phyloP scores from a whole-genome alignment of 2,329 filamentous ascomycete genomes.

The Scleromitrula shiraiana region DNA sequence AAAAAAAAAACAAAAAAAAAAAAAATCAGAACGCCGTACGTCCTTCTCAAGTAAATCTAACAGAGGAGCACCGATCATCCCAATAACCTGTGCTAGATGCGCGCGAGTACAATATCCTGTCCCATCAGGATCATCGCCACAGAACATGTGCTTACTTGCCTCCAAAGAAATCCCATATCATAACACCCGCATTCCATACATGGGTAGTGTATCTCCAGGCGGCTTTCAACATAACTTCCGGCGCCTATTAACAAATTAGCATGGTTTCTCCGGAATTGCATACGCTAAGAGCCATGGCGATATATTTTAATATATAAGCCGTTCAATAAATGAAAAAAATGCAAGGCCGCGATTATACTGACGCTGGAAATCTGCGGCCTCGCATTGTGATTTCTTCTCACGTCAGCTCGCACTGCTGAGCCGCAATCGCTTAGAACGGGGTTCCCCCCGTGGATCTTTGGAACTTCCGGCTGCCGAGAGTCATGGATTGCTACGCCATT shows the following conservation, averaged over 20 bases:
- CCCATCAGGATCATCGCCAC: slow-evolving; percentile 18
- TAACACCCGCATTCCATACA: slow-evolving; percentile 31
- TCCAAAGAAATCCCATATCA: slow-evolving; percentile 29
- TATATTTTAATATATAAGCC: neutral
- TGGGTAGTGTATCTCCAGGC: slow-evolving; percentile 31
- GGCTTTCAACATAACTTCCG: slow-evolving; percentile 33
- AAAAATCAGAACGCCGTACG: slow-evolving; percentile 19
- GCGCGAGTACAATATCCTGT: slow-evolving; percentile 16
- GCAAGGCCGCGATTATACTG: neutral
- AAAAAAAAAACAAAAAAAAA: too few relatives aligned
- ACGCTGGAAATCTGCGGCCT: slow-evolving; percentile 33
- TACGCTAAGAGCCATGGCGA: neutral
- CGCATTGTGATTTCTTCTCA: slow-evolving; percentile 30
- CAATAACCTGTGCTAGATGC: slow-evolving; percentile 25
- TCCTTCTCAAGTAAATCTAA: slow-evolving; percentile 24
- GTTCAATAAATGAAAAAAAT: neutral
- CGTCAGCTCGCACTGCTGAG: slow-evolving; percentile 34
- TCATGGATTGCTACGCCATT: slow-evolving; percentile 35
- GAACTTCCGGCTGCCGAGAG: slow-evolving; percentile 33
- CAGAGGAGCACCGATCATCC: slow-evolving; percentile 24
- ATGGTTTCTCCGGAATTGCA: neutral
- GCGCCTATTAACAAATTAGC: slow-evolving; percentile 22
- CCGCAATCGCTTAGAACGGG: slow-evolving; percentile 43
- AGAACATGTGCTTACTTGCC: slow-evolving; percentile 17
- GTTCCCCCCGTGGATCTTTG: slow-evolving; percentile 28